Evolutionary conservation across 768 basidiomycete species (phyloP).

Genomic region (Sistotremastrum suecicum): DNA sequence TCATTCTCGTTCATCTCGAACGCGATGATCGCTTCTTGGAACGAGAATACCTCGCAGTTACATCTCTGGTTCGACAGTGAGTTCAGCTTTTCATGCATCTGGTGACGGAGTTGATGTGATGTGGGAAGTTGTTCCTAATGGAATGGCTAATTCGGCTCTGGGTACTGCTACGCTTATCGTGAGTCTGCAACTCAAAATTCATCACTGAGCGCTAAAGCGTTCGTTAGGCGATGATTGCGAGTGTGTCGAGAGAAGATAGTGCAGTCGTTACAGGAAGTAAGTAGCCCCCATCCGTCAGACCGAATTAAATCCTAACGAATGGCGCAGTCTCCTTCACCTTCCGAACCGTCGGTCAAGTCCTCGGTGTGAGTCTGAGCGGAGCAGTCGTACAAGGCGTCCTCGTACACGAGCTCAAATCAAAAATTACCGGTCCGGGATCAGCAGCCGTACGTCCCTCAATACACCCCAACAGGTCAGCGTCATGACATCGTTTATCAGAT

Average conservation of each 20-base stretch:
- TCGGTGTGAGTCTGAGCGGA: constrained; percentile 83
- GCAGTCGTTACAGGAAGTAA: constrained; percentile 84
- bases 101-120: no score
- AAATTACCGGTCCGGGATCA: constrained; percentile 67
- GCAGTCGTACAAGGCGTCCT: constrained; percentile 76
- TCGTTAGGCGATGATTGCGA: constrained; percentile 71
- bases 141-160: constrained; percentile 74
- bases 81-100: no score
- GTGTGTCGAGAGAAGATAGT: constrained; percentile 67
- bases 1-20: constrained; percentile 44
- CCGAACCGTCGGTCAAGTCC: constrained; percentile 90
- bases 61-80: constrained; percentile 57
- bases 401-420: constrained; percentile 46
- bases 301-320: no score
- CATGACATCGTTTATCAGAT: constrained; percentile 28
- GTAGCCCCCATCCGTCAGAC: constrained; percentile 18
- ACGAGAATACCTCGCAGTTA: constrained; percentile 39
- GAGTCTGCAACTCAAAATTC: no score
- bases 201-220: no score
- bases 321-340: constrained; percentile 78
- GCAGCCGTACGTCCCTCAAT: constrained; percentile 37
- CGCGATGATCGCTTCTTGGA: constrained; percentile 52
- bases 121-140: constrained; percentile 45
- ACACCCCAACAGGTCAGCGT: constrained; percentile 2
- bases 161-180: constrained; percentile 83